Evolutionary conservation across 495 filamentous ascomycete genomes (phyloP).

Genomic region (Haplographium delicatum): DNA sequence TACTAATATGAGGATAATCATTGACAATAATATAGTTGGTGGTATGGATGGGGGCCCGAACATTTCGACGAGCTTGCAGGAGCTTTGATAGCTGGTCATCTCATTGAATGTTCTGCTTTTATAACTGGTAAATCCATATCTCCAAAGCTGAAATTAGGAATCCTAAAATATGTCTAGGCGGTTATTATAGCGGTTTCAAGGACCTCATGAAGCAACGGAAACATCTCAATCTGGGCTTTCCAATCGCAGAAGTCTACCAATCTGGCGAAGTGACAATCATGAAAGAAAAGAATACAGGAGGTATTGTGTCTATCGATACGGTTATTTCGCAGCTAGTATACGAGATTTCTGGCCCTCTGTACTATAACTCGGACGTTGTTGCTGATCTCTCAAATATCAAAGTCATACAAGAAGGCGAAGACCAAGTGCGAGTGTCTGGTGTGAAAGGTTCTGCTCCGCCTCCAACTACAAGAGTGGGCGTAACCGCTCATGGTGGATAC

Average conservation of each 20-base stretch:
- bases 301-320: conserved; percentile 39
- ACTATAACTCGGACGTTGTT: conserved; percentile 54
- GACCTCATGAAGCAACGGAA: conserved; percentile 37
- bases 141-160: no score
- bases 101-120: conserved; percentile 53
- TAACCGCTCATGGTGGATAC: conserved; percentile 4
- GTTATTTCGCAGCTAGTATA: conserved; percentile 51
- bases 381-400: conserved; percentile 41
- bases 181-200: conserved; percentile 56
- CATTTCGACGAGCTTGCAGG: conserved; percentile 51
- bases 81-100: conserved; percentile 47
- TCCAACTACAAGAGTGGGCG: conserved; percentile 13
- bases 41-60: conserved; percentile 12
- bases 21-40: no score
- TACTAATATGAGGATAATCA: no score
- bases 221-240: conserved; percentile 53
- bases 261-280: conserved; percentile 39
- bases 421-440: conserved; percentile 41
- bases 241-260: conserved; percentile 51
- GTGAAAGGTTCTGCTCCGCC: conserved; percentile 43
- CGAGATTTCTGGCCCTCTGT: conserved; percentile 55
- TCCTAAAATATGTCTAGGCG: no score
- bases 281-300: conserved; percentile 16
- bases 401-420: conserved; percentile 38
- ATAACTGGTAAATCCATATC: no score